Evolutionary conservation across 192 early-diverging fungal species (phyloP).

Genomic region (Linnemannia elongata): DNA sequence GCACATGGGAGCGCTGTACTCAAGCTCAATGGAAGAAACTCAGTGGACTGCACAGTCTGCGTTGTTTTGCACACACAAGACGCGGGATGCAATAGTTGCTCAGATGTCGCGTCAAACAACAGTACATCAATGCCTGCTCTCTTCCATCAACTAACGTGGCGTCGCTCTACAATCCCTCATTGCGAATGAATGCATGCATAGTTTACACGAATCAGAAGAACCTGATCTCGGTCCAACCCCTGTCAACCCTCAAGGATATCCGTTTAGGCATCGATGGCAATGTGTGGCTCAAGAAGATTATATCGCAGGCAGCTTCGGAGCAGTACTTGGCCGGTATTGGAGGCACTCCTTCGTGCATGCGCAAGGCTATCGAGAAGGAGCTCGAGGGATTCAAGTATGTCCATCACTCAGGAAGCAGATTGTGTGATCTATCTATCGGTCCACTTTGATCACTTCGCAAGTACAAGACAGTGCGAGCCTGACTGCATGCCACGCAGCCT

Average conservation of each 20-base stretch:
- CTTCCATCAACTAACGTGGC: not conserved
- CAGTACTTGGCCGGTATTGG: conserved; percentile 74
- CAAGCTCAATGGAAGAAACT: not conserved
- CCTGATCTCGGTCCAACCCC: conserved; percentile 45
- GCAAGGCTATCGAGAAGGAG: conserved; percentile 74
- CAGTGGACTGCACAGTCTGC: not conserved
- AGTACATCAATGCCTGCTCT: not conserved
- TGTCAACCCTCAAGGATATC: conserved; percentile 71
- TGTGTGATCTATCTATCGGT: too few relatives aligned
- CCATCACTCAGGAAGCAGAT: too few relatives aligned
- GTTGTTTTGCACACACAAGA: not conserved
- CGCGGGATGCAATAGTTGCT: not conserved
- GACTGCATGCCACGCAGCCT: too few relatives aligned
- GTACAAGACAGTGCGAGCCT: too few relatives aligned
- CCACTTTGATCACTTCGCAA: too few relatives aligned
- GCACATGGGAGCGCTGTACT: not conserved
- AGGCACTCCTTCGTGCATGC: conserved; percentile 71
- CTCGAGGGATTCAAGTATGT: conserved; percentile 72
- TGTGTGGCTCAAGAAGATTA: conserved; percentile 81
- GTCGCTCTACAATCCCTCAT: not conserved
- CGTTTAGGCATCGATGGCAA: conserved; percentile 86
- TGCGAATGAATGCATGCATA: not conserved
- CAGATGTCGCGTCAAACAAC: not conserved
- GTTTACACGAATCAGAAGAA: conserved; percentile 44
- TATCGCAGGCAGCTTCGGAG: conserved; percentile 65